phyloP scores from a whole-genome alignment of 2,329 filamentous ascomycete genomes.

The Nigrograna mackinnonii region DNA sequence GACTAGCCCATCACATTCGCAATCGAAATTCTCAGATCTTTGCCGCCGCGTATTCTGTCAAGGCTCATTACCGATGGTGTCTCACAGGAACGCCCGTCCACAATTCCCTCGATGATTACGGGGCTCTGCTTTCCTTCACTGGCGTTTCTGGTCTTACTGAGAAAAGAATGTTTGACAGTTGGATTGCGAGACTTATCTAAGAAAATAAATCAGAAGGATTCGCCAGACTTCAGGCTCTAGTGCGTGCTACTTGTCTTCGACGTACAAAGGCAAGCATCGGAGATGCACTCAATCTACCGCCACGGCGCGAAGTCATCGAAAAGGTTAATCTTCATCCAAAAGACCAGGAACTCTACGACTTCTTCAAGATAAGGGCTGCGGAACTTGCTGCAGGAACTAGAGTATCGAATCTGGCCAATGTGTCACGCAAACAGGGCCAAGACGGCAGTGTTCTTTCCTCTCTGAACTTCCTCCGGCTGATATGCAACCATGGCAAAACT shows the following conservation, averaged over 20 bases:
- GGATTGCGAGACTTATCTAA: constrained; percentile 1
- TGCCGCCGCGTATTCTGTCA: constrained; percentile 2
- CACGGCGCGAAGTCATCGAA: constrained; percentile 10
- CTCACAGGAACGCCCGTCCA: constrained; percentile 6
- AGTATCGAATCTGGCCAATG: constrained; percentile 1
- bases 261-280: background rate
- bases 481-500: constrained; percentile 1
- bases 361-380: constrained; percentile 19
- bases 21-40: constrained; percentile 7
- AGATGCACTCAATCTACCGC: constrained; percentile 13
- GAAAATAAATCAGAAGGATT: constrained; percentile 1
- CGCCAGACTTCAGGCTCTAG: background rate
- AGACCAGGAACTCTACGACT: constrained; percentile 21
- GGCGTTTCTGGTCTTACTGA: constrained; percentile 3
- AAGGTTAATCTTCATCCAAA: constrained; percentile 9
- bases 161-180: constrained; percentile 7
- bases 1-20: constrained; percentile 7
- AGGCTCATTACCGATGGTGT: constrained; percentile 5
- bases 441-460: background rate
- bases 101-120: constrained; percentile 8
- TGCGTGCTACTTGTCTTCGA: background rate
- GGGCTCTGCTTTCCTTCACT: constrained; percentile 5
- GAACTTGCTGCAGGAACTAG: constrained; percentile 4
- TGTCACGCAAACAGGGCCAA: background rate
- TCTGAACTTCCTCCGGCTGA: background rate